Evolutionary conservation across 1,284 basidiomycete species (phyloP).

Genomic region (Chondrostereum purpureum): DNA sequence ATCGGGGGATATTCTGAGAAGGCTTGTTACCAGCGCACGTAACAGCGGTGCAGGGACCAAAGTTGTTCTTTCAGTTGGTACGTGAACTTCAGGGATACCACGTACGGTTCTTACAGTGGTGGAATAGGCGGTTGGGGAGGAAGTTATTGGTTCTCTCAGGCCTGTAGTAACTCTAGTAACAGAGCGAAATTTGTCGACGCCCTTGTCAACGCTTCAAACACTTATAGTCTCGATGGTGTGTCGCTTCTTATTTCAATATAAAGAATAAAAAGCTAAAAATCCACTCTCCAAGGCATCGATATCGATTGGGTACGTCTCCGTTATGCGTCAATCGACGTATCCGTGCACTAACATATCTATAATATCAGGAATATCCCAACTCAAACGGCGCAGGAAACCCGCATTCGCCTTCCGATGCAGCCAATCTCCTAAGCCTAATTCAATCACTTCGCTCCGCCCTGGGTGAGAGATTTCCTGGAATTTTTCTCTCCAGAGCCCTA

Average conservation of each 20-base stretch:
- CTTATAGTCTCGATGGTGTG: slow-evolving; percentile 59
- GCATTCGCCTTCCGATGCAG: slow-evolving; percentile 54
- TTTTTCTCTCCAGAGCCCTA: too few relatives aligned
- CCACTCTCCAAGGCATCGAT: slow-evolving; percentile 42
- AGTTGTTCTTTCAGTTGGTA: slow-evolving; percentile 69
- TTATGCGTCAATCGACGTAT: too few relatives aligned
- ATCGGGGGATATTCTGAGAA: slow-evolving; percentile 48
- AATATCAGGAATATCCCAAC: slow-evolving; percentile 67
- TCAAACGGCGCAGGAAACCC: slow-evolving; percentile 58
- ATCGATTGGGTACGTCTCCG: slow-evolving; percentile 55
- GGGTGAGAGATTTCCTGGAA: slow-evolving; percentile 24
- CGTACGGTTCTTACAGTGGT: too few relatives aligned
- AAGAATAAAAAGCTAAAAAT: not conserved
- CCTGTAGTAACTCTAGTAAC: slow-evolving; percentile 41
- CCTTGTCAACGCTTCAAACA: slow-evolving; percentile 51
- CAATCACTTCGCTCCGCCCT: slow-evolving; percentile 52
- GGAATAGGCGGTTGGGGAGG: slow-evolving; percentile 44
- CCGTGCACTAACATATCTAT: too few relatives aligned
- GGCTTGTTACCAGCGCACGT: slow-evolving; percentile 59
- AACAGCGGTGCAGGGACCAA: slow-evolving; percentile 50
- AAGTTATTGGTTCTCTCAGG: slow-evolving; percentile 58
- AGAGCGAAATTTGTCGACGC: slow-evolving; percentile 56
- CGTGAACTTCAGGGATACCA: too few relatives aligned
- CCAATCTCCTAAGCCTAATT: slow-evolving; percentile 62
- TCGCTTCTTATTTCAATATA: not conserved